Conservation (phyloP, 148 eudicot genomes). For the Silene uniflora region DNA sequence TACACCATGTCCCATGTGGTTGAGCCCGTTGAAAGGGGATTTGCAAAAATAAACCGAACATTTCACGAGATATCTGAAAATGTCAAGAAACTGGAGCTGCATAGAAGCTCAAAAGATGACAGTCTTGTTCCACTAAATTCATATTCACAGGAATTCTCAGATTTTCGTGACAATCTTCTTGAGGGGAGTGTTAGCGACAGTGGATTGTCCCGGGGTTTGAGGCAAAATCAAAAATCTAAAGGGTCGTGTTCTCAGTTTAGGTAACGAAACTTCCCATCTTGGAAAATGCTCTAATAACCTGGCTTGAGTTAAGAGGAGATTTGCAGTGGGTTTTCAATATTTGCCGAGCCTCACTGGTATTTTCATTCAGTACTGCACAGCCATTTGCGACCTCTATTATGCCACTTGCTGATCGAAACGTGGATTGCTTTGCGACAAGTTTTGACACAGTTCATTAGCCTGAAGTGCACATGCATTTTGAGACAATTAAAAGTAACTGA, state of each 20-base stretch:
- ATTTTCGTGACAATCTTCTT: slow-evolving; percentile 43
- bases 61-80: slow-evolving; percentile 93
- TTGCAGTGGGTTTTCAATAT: background rate
- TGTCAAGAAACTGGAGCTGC: slow-evolving; percentile 56
- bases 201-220: slow-evolving; percentile 51
- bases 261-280: background rate
- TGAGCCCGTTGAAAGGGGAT: slow-evolving; percentile 95
- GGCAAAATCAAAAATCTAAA: slow-evolving; percentile 40
- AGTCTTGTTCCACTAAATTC: slow-evolving; percentile 68
- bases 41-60: slow-evolving; percentile 75
- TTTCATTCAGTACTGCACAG: background rate
- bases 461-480: slow-evolving; percentile 10
- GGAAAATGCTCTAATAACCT: background rate
- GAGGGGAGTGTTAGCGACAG: slow-evolving; percentile 90
- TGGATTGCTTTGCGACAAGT: background rate
- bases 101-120: slow-evolving; percentile 75
- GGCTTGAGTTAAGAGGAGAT: background rate
- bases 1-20: slow-evolving; percentile 92
- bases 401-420: background rate
- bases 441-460: background rate
- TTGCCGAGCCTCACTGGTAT: background rate
- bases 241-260: slow-evolving; percentile 42
- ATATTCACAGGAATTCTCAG: slow-evolving; percentile 58
- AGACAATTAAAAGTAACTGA: slow-evolving; percentile 16
- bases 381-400: background rate